Evolutionary conservation across 2,329 filamentous ascomycete species (phyloP).

Genomic region (Aaosphaeria pasadenensis): DNA sequence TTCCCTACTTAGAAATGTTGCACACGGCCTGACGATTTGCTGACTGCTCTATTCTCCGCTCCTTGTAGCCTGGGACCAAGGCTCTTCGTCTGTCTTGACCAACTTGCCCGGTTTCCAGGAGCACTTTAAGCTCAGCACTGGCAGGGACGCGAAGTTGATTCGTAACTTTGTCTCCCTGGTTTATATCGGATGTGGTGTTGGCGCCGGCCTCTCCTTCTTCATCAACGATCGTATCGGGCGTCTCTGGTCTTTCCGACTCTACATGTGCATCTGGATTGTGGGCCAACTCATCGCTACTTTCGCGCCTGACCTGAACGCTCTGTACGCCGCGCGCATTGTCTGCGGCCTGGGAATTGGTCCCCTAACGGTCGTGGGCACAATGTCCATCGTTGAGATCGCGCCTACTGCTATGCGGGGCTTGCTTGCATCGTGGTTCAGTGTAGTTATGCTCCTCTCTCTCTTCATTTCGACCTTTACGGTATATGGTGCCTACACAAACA

Average conservation of each 20-base stretch:
- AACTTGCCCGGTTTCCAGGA: conserved; percentile 36
- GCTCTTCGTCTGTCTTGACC: conserved; percentile 28
- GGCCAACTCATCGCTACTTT: conserved; percentile 35
- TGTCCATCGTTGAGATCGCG: conserved; percentile 42
- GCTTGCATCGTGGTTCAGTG: conserved; percentile 36
- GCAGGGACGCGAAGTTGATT: conserved; percentile 21
- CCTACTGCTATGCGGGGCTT: conserved; percentile 41
- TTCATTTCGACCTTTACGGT: conserved; percentile 33
- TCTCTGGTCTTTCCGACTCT: conserved; percentile 40
- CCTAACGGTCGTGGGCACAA: conserved; percentile 37
- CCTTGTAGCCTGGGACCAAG: conserved; percentile 32
- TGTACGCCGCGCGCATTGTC: conserved; percentile 39
- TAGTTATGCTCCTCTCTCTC: conserved; percentile 36
- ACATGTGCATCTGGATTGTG: conserved; percentile 33
- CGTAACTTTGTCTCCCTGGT: conserved; percentile 42
- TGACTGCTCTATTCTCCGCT: neutral
- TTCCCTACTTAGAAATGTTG: too few relatives aligned
- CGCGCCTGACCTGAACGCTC: conserved; percentile 15
- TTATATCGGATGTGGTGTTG: conserved; percentile 30
- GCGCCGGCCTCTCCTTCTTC: conserved; percentile 36
- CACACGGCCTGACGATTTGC: neutral
- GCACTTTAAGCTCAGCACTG: conserved; percentile 32
- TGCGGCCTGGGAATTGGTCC: conserved; percentile 40
- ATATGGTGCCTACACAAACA: conserved; percentile 31
- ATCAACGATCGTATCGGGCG: conserved; percentile 41